Percentiles rank a stretch among this genome's conserved stretches.
Evolutionary conservation across 2,329 filamentous ascomycete species (phyloP).

Genomic region (Shiraia sp.): DNA sequence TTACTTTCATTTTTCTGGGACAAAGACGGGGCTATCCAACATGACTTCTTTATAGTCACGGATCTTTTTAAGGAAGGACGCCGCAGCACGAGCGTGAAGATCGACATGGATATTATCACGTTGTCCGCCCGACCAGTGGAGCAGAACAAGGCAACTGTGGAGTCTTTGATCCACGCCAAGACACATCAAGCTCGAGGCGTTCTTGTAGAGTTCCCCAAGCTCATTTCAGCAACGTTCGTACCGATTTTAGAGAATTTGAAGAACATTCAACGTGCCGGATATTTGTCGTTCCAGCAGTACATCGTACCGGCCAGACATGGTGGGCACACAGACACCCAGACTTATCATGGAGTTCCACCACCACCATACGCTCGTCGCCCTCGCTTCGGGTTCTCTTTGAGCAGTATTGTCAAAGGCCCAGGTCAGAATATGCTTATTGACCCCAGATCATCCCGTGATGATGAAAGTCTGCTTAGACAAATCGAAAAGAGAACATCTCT

Average conservation of each 20-base stretch:
- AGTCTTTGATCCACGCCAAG: conserved; percentile 15
- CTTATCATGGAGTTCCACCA: conserved; percentile 22
- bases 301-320: conserved; percentile 24
- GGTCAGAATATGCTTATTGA: conserved; percentile 6
- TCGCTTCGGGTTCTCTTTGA: conserved; percentile 26
- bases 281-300: conserved; percentile 32
- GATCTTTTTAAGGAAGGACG: conserved; percentile 12
- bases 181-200: conserved; percentile 14
- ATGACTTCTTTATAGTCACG: conserved; percentile 36
- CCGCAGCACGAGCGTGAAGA: conserved; percentile 9
- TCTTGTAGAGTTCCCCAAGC: conserved; percentile 31
- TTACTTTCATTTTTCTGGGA: conserved; percentile 32
- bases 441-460: conserved; percentile 16
- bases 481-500: conserved; percentile 41
- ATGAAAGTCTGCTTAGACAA: conserved; percentile 14
- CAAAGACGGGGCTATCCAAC: conserved; percentile 15
- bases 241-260: conserved; percentile 32
- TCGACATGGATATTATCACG: conserved; percentile 14
- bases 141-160: conserved; percentile 15
- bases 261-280: conserved; percentile 26
- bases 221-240: conserved; percentile 36
- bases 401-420: conserved; percentile 15
- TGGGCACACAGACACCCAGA: neutral
- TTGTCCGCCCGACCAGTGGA: conserved; percentile 14
- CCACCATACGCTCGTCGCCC: conserved; percentile 27